Evolutionary conservation across 1,139 yeast genomes (phyloP).

Genomic region (Pichia inconspicua): DNA sequence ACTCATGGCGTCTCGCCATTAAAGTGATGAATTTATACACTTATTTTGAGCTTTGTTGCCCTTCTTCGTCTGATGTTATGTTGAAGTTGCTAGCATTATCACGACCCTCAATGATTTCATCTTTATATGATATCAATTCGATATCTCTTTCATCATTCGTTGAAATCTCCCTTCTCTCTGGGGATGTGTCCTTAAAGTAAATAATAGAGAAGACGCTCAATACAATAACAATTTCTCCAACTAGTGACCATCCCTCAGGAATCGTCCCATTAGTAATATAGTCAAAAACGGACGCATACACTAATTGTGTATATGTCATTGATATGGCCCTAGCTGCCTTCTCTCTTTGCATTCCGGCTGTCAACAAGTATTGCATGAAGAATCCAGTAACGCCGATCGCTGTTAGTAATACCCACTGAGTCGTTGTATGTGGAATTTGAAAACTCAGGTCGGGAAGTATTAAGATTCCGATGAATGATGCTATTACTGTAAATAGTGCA

Average conservation of each 20-base stretch:
- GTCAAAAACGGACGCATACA: slow-evolving; percentile 79
- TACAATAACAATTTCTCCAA: slow-evolving; percentile 64
- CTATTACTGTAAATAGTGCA: slow-evolving; percentile 51
- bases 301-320: slow-evolving; percentile 66
- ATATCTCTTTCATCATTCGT: slow-evolving; percentile 8
- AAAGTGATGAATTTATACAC: too few relatives aligned
- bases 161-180: background rate
- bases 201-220: slow-evolving; percentile 59
- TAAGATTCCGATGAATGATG: slow-evolving; percentile 54
- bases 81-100: slow-evolving; percentile 6
- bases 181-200: slow-evolving; percentile 32
- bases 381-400: slow-evolving; percentile 73
- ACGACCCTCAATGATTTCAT: background rate
- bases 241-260: slow-evolving; percentile 60
- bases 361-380: slow-evolving; percentile 66
- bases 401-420: slow-evolving; percentile 59
- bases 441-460: slow-evolving; percentile 51
- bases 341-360: slow-evolving; percentile 81
- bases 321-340: slow-evolving; percentile 71
- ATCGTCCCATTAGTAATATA: slow-evolving; percentile 60
- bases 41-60: background rate
- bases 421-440: slow-evolving; percentile 47
- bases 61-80: slow-evolving; percentile 6
- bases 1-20: background rate
- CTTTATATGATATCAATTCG: slow-evolving; percentile 7